Evolutionary conservation across 768 basidiomycete species (phyloP).

Genomic region (Mycena polygramma): DNA sequence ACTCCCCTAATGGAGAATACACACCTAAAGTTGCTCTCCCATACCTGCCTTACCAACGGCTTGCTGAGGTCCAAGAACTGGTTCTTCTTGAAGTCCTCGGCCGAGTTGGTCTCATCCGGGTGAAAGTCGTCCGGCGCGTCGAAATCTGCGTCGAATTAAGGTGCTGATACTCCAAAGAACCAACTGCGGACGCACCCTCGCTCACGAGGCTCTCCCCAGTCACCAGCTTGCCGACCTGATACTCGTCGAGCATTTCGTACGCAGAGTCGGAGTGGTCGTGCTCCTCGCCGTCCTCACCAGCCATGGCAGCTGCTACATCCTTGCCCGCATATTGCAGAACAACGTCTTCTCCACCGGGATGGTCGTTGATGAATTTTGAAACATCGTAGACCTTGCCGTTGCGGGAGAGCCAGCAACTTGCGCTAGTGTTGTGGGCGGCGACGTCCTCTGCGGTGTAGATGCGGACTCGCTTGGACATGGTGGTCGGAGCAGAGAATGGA

Average conservation of each 20-base stretch:
- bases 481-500: conserved; percentile 27
- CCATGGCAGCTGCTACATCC: conserved; percentile 86
- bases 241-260: conserved; percentile 93
- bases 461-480: conserved; percentile 76
- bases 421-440: conserved; percentile 65
- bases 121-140: conserved; percentile 91
- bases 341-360: conserved; percentile 95
- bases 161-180: conserved; percentile 10
- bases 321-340: conserved; percentile 86
- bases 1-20: conserved; percentile 34
- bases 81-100: conserved; percentile 87
- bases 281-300: conserved; percentile 69
- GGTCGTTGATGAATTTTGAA: conserved; percentile 85
- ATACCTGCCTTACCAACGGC: conserved; percentile 89
- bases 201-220: conserved; percentile 79
- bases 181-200: conserved; percentile 70
- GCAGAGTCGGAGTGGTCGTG: conserved; percentile 95
- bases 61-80: conserved; percentile 92
- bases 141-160: conserved; percentile 71
- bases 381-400: conserved; percentile 92
- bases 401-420: conserved; percentile 87
- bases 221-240: conserved; percentile 86
- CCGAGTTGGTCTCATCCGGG: conserved; percentile 89
- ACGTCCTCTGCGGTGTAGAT: conserved; percentile 86
- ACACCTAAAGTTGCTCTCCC: conserved; percentile 87